These are phyloP conservation scores for Cyberlindnera mycetangii DNA, from an alignment of 805 yeast species.

Conservation along the genomic window DNA sequence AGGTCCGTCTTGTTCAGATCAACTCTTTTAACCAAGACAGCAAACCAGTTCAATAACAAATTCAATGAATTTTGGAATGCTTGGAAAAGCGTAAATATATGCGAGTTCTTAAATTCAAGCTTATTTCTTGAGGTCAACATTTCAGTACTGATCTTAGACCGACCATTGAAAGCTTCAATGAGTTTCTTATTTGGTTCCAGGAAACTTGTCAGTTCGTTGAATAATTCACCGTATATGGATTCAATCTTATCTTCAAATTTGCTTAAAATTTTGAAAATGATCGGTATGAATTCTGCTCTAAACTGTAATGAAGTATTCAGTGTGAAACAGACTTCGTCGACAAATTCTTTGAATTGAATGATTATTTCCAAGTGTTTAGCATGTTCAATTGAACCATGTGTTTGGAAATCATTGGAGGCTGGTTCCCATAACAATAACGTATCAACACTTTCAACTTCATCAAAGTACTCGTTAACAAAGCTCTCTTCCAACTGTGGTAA, in stretches of 20 bases:
- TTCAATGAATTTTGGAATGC: constrained; percentile 37
- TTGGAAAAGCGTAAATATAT: constrained; percentile 33
- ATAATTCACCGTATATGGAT: constrained; percentile 23
- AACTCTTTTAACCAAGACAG: constrained; percentile 16
- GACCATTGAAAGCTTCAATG: constrained; percentile 11
- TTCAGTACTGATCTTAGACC: constrained; percentile 5
- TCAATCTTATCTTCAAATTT: constrained; percentile 26
- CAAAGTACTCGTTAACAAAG: constrained; percentile 50
- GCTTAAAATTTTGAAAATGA: constrained; percentile 22
- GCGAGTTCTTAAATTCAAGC: constrained; percentile 22
- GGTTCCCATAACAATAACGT: constrained; percentile 34
- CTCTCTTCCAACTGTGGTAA: constrained; percentile 61
- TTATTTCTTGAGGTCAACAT: constrained; percentile 17
- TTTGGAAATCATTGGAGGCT: constrained; percentile 1
- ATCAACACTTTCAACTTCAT: constrained; percentile 38
- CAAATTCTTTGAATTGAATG: constrained; percentile 22
- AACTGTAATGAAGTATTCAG: constrained; percentile 29
- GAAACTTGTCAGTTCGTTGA: constrained; percentile 21
- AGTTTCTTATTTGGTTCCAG: constrained; percentile 26
- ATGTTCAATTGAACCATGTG: not conserved
- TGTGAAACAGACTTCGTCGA: constrained; percentile 22
- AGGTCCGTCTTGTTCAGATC: constrained; percentile 28
- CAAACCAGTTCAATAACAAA: constrained; percentile 30
- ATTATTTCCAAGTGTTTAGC: constrained; percentile 18
- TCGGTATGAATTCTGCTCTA: constrained; percentile 25